Base-by-base conservation (phyloP, 140 eudicot genomes). In the Flaveria floridana region DNA sequence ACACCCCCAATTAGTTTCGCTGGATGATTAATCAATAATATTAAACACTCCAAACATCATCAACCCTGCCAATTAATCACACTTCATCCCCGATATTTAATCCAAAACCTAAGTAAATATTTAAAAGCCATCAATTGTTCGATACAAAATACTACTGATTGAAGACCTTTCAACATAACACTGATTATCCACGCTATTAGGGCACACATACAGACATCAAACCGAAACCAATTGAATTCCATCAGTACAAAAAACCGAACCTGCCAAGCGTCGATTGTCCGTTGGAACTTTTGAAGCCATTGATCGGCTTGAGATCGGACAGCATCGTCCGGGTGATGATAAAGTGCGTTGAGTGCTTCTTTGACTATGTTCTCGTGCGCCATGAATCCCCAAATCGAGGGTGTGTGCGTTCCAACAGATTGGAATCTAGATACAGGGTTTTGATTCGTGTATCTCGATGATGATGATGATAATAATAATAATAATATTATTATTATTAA, bases 251-350 rank as follows among this genome's bases (percentile, higher is more conserved):
- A 13, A 30, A 73, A 44, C 10, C 30, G 44, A 25, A 91, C 99
- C 99, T 94, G 99, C 99, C 99, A 94, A 84, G 99, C 99, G 76
- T 94, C 99, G 81, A 94, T 74, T 4, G 99, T 94, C 28, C 97
- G 89, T 84, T 94, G 99, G 68, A 94, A 94, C 18, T 94, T 87
- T 69, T 94, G 99, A 77, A 94, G 97, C 97, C 99, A 94, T 25
- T 87, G 97, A 94, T 94, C 99, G 78, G 99, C 99, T 71, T 90
- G 95, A 83, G 91, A 87, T 34, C 99, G 90, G 73, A 94, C 91
- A 68, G 96, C 83, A 81, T 91, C 97, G 73, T 90, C 99, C 56
- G 97, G 96, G 12, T 94, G 99, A 77, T 94, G 99, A 75, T 94
- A 94, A 14, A 94, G 96, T 52, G 96, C 99, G 73, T 84, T 90